Evolutionary conservation across 495 filamentous ascomycete genomes (phyloP), one percentile per base, ranked within the genome.

Genomic region (Staphylotrichum tortipilum): DNA sequence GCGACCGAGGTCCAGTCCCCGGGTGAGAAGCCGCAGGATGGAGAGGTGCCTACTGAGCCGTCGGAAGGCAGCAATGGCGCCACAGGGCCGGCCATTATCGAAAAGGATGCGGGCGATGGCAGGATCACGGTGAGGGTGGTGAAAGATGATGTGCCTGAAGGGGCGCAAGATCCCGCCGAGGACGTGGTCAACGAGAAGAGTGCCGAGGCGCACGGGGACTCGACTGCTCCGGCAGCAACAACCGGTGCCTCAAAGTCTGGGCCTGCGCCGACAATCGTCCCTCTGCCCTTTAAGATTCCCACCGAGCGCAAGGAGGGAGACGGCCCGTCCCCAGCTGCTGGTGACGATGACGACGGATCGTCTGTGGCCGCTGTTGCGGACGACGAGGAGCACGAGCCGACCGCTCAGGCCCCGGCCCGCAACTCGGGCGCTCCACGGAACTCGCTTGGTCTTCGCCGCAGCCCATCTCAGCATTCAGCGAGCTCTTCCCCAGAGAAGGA

Each of bases 241-340:
- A 56, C 29, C 44, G 58, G 24, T 47, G 28, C 29, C n/a, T 44
- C 44, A 7, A 46, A 38, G 9, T 21, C 30, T 4, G 7, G 53
- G 5, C 24, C 44, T n/a, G 47, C 30, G 31, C 69, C 77, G 43
- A 65, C 69, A 18, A 65, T 63, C 10, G 21, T 78, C 4, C 78
- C 83, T 1, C 62, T 84, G 21, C 84, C 84, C 12, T 80, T 85
- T 61, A 78, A 64, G 33, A 62, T 84, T 3, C 78, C 78, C 5
- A 55, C 66, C n/a, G n/a, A n/a, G 10, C 49, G 59, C 24, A 19
- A 30, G 11, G 26, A 3, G 65, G 64, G 37, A 22, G 54, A 66
- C 2, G 57, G 55, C 23, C 1, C 3, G 2, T 3, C 10, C 4
- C 30, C 45, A 3, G 2, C 21, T 4, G 21, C 21, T 1, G 31